Evolutionary conservation across 176 grass and related monocot species (phyloP).

Genomic region (Cenchrus purpureus): DNA sequence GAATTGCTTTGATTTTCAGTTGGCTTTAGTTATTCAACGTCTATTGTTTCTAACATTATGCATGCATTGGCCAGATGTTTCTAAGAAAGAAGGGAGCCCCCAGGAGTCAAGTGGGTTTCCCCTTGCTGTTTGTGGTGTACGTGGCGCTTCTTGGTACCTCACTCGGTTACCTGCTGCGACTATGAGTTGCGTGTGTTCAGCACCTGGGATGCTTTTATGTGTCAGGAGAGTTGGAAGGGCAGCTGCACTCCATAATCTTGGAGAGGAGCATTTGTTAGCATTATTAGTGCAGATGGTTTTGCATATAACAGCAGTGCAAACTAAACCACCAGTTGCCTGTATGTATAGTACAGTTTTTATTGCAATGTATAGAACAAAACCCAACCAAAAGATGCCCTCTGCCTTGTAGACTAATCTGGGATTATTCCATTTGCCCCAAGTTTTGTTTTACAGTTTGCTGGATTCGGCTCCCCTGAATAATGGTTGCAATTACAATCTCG

Average conservation of each 20-base stretch:
- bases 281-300: constrained; percentile 46
- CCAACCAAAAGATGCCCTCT: constrained; percentile 38
- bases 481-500: neutral
- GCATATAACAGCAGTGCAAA: constrained; percentile 37
- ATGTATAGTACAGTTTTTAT: constrained; percentile 49
- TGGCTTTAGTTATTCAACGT: neutral
- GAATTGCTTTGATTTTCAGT: constrained; percentile 11
- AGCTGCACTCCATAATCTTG: constrained; percentile 8
- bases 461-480: constrained; percentile 4
- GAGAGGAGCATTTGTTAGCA: constrained; percentile 8
- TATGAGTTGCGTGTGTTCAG: constrained; percentile 48
- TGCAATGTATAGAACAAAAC: constrained; percentile 65
- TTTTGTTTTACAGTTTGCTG: constrained; percentile 13
- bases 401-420: constrained; percentile 35
- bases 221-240: constrained; percentile 25
- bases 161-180: constrained; percentile 72
- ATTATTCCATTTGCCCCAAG: neutral
- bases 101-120: constrained; percentile 70
- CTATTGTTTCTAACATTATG: constrained; percentile 36
- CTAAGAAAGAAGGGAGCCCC: constrained; percentile 58
- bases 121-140: constrained; percentile 84
- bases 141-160: constrained; percentile 70
- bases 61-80: constrained; percentile 49
- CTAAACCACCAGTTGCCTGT: constrained; percentile 22
- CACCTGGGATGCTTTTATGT: neutral